Evolutionary conservation across 305 asterid species (phyloP), one percentile per base, ranked within the genome.

Genomic region (Rubia peregrina): DNA sequence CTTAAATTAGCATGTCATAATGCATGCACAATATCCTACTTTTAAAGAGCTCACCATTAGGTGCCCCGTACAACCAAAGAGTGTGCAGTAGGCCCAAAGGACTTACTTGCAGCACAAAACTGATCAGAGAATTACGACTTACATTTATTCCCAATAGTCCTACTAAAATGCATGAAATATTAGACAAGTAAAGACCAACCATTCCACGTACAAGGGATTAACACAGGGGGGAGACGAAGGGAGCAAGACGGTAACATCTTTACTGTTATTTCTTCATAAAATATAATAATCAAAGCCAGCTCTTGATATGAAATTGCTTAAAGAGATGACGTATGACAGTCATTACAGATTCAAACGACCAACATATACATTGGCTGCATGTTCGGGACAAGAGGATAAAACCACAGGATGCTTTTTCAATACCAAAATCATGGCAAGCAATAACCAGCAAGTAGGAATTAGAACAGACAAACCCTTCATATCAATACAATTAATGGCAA

Each of bases 401-500:
- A 57, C 22, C 63, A 53, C 60, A 17, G 11, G 6, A 17, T 53
- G 9, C 11, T 53, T 17, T 19, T 53, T 53, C 12, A n/a, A 19
- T 21, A 55, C 61, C 61, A 55, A 55, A 6, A 55, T 55, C 61
- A 19, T 17, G 61, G 9, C 3, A 55, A 55, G 19, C n/a, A 55
- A 55, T 55, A 55, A 6, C 26, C 53, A 48, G 16, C 57, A 51
- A 51, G 57, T 56, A 56, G 26, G 36, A 57, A 57, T 57, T 57
- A 57, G 16, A 51, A 51, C 9, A 51, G 22, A 57, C 0, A 57
- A 21, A 57, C 12, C 22, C 53, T 56, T 40, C 38, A 60, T 9
- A 67, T 40, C 51, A 3, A 46, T 63, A 70, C 12, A 62, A 36
- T 71, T 65, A 41, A 74, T 73, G 75, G 74, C 22, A 10, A 36